These are phyloP conservation scores for Tubosaeta sp. DNA, from an alignment of 768 basidiomycete species.

Conservation along the genomic window DNA sequence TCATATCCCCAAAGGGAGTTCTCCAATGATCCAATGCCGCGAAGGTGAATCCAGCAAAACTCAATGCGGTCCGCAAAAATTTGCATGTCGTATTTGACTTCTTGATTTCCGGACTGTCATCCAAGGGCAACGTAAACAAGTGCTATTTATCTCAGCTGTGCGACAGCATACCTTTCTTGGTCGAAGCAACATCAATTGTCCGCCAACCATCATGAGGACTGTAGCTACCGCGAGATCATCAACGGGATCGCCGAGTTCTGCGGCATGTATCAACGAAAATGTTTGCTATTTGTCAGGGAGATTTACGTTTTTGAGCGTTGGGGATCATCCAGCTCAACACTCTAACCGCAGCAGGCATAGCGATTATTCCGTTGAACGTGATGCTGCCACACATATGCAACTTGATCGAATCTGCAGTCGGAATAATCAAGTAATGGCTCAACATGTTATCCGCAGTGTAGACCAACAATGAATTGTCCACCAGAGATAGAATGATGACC, in stretches of 20 bases:
- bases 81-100: slow-evolving; percentile 97
- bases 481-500: slow-evolving; percentile 82
- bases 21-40: slow-evolving; percentile 88
- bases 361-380: slow-evolving; percentile 86
- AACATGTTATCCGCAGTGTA: slow-evolving; percentile 94
- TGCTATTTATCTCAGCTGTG: background rate
- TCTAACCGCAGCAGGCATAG: slow-evolving; percentile 76
- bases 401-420: slow-evolving; percentile 77
- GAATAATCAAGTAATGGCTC: slow-evolving; percentile 86
- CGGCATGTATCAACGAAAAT: slow-evolving; percentile 7
- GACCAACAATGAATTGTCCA: slow-evolving; percentile 92
- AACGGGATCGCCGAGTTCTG: slow-evolving; percentile 91
- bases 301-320: slow-evolving; percentile 83
- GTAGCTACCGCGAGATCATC: slow-evolving; percentile 93
- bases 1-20: slow-evolving; percentile 99
- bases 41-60: slow-evolving; percentile 97
- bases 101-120: slow-evolving; percentile 71
- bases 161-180: slow-evolving; percentile 69
- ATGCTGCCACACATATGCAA: slow-evolving; percentile 93
- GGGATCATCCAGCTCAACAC: slow-evolving; percentile 98
- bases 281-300: background rate
- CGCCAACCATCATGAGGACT: slow-evolving; percentile 92
- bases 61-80: slow-evolving; percentile 96
- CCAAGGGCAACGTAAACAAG: slow-evolving; percentile 1
- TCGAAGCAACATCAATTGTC: slow-evolving; percentile 82